These are phyloP conservation scores for Xerocomellus chrysenteron DNA, from an alignment of 768 basidiomycete species.

Conservation along the genomic window DNA sequence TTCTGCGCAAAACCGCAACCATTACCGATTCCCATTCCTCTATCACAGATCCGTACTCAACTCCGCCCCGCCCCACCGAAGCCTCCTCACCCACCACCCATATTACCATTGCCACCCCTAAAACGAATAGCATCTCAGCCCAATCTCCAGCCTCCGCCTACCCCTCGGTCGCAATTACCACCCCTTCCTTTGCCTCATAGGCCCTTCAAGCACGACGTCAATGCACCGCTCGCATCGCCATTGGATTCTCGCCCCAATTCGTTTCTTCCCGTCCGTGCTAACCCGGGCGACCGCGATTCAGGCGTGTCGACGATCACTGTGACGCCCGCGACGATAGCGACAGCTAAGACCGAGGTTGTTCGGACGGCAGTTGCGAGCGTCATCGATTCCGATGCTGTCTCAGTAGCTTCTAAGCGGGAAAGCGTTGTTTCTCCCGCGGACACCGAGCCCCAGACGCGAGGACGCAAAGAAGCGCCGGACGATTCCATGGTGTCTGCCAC, in stretches of 20 bases:
- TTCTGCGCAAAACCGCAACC: constrained; percentile 26
- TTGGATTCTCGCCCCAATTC: constrained; percentile 16
- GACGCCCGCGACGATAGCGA: constrained; percentile 40
- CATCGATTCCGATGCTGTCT: constrained; percentile 35
- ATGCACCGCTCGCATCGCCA: not conserved
- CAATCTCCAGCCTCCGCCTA: constrained; percentile 4
- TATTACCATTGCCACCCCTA: constrained; percentile 24
- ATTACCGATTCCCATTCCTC: constrained; percentile 27
- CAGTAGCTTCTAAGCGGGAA: constrained; percentile 15
- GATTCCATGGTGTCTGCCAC: constrained; percentile 15
- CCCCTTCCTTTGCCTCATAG: constrained; percentile 6
- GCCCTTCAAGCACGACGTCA: not conserved
- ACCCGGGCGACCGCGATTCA: constrained; percentile 31
- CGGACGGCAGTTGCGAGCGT: constrained; percentile 54
- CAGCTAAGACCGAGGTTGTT: constrained; percentile 48
- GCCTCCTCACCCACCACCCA: constrained; percentile 18
- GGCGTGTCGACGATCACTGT: constrained; percentile 45
- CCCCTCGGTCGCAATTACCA: constrained; percentile 9
- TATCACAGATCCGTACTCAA: constrained; percentile 28
- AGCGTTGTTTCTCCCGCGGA: constrained; percentile 13
- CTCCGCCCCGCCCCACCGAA: constrained; percentile 29
- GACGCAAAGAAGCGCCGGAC: constrained; percentile 11
- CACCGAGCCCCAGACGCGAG: constrained; percentile 5
- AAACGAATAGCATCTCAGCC: constrained; percentile 18
- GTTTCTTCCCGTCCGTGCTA: constrained; percentile 13